Base-by-base conservation (phyloP, 1,139 yeast species). In the Saccharomyces hybrid region DNA sequence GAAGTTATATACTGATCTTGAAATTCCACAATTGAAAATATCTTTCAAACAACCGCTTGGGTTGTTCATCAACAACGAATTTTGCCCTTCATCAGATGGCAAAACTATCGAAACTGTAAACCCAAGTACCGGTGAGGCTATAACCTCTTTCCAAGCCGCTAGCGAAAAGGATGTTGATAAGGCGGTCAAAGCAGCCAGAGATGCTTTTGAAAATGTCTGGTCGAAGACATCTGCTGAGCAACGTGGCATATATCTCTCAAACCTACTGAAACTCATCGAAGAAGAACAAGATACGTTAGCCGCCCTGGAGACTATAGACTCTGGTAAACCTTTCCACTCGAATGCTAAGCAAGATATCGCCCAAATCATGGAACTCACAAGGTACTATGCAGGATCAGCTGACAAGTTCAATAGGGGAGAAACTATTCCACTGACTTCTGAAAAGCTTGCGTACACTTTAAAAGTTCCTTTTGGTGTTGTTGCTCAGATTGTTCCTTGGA, bases 321-420 rank as follows among this genome's bases (percentile, higher is more conserved):
- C 84, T 14, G 90, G 90, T 51, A 84, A 84, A 68, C 85, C 88
- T 49, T 66, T 73, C 58, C 71, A 73, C 53, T 71, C 76, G 54
- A 81, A 81, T 63, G 80, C 84, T 9, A 64, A 73, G 53, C 80
- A 73, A 57, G 96, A 89, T 67, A 75, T 89, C 52, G 81, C 77
- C 68, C 73, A 81, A 73, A 75, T 83, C 70, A 67, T 85, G 68
- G 73, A 80, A 65, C 75, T 85, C 69, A 75, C 84, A 75, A 77
- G 84, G 75, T 75, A 85, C 77, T 80, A 80, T 70, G 96, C 93
- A 26, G 97, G 96, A 52, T 85, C 88, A 83, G 91, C 95, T 50
- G 95, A 86, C 72, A 89, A 89, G 75, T 77, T 84, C 60, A 73
- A 81, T 55, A 78, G 79, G 59, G 97, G 97, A 49, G 78, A 78